Base-by-base conservation (phyloP, 306 rosid genomes). In the Luffa acutangula region DNA sequence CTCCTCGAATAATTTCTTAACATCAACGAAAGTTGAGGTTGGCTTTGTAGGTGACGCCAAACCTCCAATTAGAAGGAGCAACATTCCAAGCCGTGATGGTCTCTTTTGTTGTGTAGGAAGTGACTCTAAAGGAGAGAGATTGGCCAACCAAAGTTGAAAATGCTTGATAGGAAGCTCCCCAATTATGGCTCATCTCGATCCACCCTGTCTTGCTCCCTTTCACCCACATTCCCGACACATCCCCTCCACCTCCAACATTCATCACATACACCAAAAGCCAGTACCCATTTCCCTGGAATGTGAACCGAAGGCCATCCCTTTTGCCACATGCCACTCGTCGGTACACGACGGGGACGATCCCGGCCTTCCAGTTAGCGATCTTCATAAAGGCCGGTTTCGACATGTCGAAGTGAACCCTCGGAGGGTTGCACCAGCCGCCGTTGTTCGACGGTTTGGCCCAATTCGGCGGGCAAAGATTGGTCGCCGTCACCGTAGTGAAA, bases 401-500 rank as follows among this genome's bases (percentile, higher is more conserved):
- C 97, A 95, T 85, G 91, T 95, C 98, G 11, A 95, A 95, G 84
- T 95, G 98, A 7, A 25, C 78, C 10, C 97, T 84, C 1, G 97
- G 97, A 0, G 97, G 97, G 85, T 95, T 95, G 88, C 97, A 94
- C 98, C 98, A 94, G 0, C 98, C 98, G 0, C 98, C 98, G 31
- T 78, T 74, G 25, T 95, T 54, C 0, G 97, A 91, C 45, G 90
- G 82, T 21, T 91, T 1, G 0, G 96, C 80, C 97, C 97, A 95
- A 62, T 92, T 90, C 0, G 96, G 97, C 1, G 97, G 98, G 56
- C 98, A 95, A 15, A 95, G 92, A 72, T 92, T 95, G 64, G 98
- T 95, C 17, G 97, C 95, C 0, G 97, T 92, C 33, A 92, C 91
- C 0, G 99, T 91, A 52, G 89, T 90, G 87, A 80, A 87, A 5